Evolutionary conservation across 2,329 filamentous ascomycete species (phyloP).

Genomic region (Fusarium secorum): DNA sequence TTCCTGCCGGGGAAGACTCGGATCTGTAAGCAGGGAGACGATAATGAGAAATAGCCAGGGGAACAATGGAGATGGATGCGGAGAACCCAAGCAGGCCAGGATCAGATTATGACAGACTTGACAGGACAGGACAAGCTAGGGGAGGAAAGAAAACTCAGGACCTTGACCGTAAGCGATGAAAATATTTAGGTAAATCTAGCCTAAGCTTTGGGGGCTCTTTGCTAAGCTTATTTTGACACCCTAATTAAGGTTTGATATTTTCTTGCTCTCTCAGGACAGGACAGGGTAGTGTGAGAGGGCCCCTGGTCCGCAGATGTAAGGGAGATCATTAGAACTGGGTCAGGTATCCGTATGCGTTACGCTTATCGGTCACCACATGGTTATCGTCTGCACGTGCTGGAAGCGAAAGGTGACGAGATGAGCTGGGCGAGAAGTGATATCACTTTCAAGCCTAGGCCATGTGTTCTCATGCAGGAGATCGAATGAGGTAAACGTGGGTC

Average conservation of each 20-base stretch:
- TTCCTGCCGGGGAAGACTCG: constrained; percentile 3
- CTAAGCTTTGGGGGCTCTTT: no score
- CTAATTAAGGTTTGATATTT: no score
- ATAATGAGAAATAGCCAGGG: constrained; percentile 1
- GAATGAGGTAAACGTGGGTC: background rate
- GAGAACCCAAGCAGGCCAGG: constrained; percentile 8
- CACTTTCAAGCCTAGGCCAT: constrained; percentile 17
- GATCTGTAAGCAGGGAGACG: constrained; percentile 16
- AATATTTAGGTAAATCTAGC: no score
- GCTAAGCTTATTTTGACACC: no score
- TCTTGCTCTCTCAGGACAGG: background rate
- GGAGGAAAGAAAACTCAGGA: no score
- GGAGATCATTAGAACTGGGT: constrained; percentile 9
- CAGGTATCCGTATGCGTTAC: background rate
- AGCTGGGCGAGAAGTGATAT: constrained; percentile 3
- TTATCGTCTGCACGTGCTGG: background rate
- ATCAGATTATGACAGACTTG: background rate
- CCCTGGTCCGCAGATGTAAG: constrained; percentile 8
- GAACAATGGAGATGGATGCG: constrained; percentile 14
- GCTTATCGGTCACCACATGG: constrained; percentile 30
- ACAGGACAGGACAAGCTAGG: no score
- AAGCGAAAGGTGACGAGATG: constrained; percentile 4
- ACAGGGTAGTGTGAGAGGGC: background rate
- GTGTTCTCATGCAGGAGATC: constrained; percentile 1
- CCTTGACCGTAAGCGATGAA: no score